Evolutionary conservation across 331 rosid genomes (phyloP), one percentile per base, ranked within the genome.

Genomic region (Dryas integrifolia): DNA sequence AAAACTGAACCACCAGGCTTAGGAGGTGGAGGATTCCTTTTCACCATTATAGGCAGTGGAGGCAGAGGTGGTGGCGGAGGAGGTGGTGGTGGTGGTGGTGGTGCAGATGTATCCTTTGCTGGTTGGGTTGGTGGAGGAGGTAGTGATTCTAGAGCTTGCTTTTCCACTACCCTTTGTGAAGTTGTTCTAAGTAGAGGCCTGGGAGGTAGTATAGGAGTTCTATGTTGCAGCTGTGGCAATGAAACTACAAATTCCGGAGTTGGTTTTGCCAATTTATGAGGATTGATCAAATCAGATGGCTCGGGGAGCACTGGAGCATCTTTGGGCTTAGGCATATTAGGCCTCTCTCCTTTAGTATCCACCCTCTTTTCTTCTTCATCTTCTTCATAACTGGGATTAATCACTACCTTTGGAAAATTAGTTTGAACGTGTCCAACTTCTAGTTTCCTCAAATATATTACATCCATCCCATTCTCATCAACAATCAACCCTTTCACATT

Each of bases 401-500:
- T 69, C 15, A 88, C 85, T 65, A 79, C 81, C 49, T 77, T 86
- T 9, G 69, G 78, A 9, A 82, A 70, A 69, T 59, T 74, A 24
- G 70, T 64, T 59, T 52, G 68, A 21, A 79, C 68, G 35, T 72
- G 82, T 30, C 80, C 88, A 10, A 62, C 86, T 69, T 85, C 87
- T 50, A 88, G 96, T 58, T 83, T 92, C 66, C 85, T 86, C 90
- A 85, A 86, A 76, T 90, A 86, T 70, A 95, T 41, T 59, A 83
- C 97, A 81, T 90, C 97, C 71, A 88, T 80, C 59, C 96, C 96
- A 74, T 86, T 81, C 74, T 88, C 97, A 80, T 84, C 90, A 77
- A 86, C 92, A 69, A 89, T 77, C 60, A n/a, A 77, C 12, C 85
- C 97, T 55, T 84, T 88, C 74, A 87, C 83, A 75, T 72, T 82